Conservation (phyloP, 2,329 filamentous ascomycete species). For the Fusarium oxysporum region DNA sequence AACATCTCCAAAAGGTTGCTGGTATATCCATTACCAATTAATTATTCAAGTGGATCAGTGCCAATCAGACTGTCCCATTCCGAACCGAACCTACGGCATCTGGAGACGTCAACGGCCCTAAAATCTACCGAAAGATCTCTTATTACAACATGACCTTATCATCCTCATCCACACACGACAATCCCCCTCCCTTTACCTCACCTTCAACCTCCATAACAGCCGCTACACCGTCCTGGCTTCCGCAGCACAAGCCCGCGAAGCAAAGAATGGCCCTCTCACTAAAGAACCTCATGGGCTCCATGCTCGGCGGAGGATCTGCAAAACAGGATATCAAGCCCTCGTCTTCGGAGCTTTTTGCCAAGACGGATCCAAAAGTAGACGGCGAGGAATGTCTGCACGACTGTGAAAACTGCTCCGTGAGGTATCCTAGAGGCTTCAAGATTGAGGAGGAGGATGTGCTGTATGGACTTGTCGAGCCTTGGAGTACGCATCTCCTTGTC, state of each 20-base stretch:
- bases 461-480: constrained; percentile 87
- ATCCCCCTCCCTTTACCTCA: background rate
- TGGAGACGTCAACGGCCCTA: constrained; percentile 29
- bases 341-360: constrained; percentile 72
- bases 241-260: constrained; percentile 49
- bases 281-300: constrained; percentile 49
- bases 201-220: constrained; percentile 21
- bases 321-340: constrained; percentile 41
- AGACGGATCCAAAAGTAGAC: constrained; percentile 79
- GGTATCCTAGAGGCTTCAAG: constrained; percentile 78
- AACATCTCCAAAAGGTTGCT: background rate
- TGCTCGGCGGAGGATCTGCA: constrained; percentile 40
- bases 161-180: constrained; percentile 14
- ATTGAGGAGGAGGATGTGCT: constrained; percentile 83
- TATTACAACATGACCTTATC: constrained; percentile 28
- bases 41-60: constrained; percentile 17
- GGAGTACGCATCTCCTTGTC: constrained; percentile 89
- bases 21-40: constrained; percentile 19
- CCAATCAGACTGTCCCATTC: constrained; percentile 9
- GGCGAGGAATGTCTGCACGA: constrained; percentile 91
- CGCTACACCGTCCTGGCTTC: constrained; percentile 29
- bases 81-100: constrained; percentile 30
- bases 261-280: constrained; percentile 58
- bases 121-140: constrained; percentile 28
- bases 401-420: constrained; percentile 82